These are phyloP conservation scores for Ceratobasidium sp. DNA, from an alignment of 1,284 basidiomycete species.

Conservation along the genomic window DNA sequence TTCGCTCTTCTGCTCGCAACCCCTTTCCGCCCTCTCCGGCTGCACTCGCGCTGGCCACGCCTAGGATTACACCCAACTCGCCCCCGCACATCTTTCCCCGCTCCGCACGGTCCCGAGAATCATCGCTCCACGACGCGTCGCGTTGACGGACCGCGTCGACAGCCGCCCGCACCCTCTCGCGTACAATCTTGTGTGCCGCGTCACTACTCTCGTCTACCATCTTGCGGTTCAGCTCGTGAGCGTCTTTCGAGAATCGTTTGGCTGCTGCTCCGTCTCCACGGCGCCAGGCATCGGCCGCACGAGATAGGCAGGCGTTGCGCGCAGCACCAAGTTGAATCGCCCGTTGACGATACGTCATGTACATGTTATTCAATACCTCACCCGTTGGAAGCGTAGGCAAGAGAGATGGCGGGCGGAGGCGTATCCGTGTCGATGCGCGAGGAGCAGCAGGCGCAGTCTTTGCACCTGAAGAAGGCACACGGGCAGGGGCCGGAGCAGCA, in stretches of 20 bases:
- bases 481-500: conserved; percentile 4
- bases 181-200: conserved; percentile 79
- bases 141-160: conserved; percentile 76
- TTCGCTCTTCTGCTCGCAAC: conserved; percentile 78
- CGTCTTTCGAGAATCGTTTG: conserved; percentile 91
- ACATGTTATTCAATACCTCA: conserved; percentile 75
- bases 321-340: conserved; percentile 91
- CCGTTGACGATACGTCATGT: conserved; percentile 85
- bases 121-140: conserved; percentile 79
- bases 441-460: conserved; percentile 69
- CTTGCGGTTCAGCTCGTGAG: conserved; percentile 88
- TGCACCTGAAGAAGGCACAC: conserved; percentile 46
- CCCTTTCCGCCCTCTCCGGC: conserved; percentile 57
- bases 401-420: conserved; percentile 79
- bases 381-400: conserved; percentile 90
- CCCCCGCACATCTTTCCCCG: conserved; percentile 81
- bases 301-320: conserved; percentile 91
- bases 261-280: conserved; percentile 93
- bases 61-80: conserved; percentile 83
- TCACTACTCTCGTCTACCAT: conserved; percentile 85
- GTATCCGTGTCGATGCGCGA: conserved; percentile 81
- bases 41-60: conserved; percentile 69
- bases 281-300: conserved; percentile 94
- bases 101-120: conserved; percentile 75
- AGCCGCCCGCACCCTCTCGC: conserved; percentile 76